These are phyloP conservation scores for Sporisorium sorghi DNA, from an alignment of 1,284 basidiomycete genomes.

Conservation along the genomic window DNA sequence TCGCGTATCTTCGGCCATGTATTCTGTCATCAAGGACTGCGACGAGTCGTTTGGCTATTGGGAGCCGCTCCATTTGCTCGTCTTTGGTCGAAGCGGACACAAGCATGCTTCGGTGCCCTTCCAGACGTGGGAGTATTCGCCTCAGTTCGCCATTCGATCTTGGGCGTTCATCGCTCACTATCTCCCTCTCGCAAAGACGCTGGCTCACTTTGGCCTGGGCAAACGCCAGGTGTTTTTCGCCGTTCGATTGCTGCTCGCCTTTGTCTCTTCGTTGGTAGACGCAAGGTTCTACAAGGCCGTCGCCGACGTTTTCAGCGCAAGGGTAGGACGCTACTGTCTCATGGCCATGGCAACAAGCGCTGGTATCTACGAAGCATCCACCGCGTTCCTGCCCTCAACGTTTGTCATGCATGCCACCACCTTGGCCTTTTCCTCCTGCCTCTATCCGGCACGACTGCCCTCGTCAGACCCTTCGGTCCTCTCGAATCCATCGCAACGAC, in stretches of 20 bases:
- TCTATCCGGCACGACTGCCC: slow-evolving; percentile 75
- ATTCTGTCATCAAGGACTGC: slow-evolving; percentile 93
- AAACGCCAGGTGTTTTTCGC: slow-evolving; percentile 88
- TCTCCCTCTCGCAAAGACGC: slow-evolving; percentile 26
- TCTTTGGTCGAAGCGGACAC: slow-evolving; percentile 61
- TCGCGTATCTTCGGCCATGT: slow-evolving; percentile 88
- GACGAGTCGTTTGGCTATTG: slow-evolving; percentile 97
- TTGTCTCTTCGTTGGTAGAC: slow-evolving; percentile 82
- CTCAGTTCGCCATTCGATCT: slow-evolving; percentile 87
- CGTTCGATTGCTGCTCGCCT: slow-evolving; percentile 82
- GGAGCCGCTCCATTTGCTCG: slow-evolving; percentile 93
- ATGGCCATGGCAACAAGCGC: slow-evolving; percentile 85
- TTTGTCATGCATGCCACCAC: slow-evolving; percentile 93
- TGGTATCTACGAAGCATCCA: slow-evolving; percentile 91
- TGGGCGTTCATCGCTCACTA: slow-evolving; percentile 86
- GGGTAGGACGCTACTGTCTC: slow-evolving; percentile 90
- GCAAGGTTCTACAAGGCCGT: slow-evolving; percentile 86
- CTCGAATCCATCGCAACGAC: slow-evolving; percentile 36
- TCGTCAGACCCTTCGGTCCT: slow-evolving; percentile 35
- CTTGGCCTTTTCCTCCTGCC: slow-evolving; percentile 81
- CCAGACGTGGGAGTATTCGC: slow-evolving; percentile 97
- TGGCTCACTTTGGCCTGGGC: slow-evolving; percentile 29
- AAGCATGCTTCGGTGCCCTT: slow-evolving; percentile 73
- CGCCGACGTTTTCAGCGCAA: slow-evolving; percentile 83
- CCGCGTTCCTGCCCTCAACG: slow-evolving; percentile 79